Evolutionary conservation across 306 rosid genomes (phyloP), one percentile per base, ranked within the genome.

Genomic region (Lathyrus oleraceus): DNA sequence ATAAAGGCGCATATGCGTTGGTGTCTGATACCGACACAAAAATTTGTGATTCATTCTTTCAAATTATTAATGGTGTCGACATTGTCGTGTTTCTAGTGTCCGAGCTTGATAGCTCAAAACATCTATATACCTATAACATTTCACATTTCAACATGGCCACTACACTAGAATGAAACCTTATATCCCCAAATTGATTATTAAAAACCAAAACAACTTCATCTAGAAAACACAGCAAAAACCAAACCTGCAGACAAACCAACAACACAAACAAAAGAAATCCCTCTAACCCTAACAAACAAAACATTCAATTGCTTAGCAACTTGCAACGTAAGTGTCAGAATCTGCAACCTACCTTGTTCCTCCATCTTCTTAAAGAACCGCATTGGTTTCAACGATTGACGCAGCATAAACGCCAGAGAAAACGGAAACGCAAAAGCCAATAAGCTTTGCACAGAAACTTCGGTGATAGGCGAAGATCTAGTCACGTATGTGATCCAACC

Each of bases 361-460:
- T 79, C 83, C 83, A 79, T 79, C 57, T 61, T 74, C 83, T 70
- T 74, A 5, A 79, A 79, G 60, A 79, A 79, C 2, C 63, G 70
- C 72, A 79, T 74, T 8, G 83, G 83, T 68, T 79, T 79, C 84
- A 90, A 36, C 0, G 85, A 71, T 12, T 84, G 89, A 2, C 98
- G 65, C 72, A 94, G n/a, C 86, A 87, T 42, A 57, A 94, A 84
- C 0, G 98, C 98, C 78, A 94, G 0, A 0, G 91, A 73, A 45
- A 88, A 82, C 0, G 97, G 90, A 38, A 91, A 87, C 21, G 95
- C 96, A 45, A 94, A 88, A 13, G 96, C 96, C 74, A 83, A 8
- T 1, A 89, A 61, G 74, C 95, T 87, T 73, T 88, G 94, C 30
- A 81, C 76, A 1, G 87, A 83, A n/a, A 83, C 91, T 74, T 78